phyloP scores from a whole-genome alignment of 2,329 filamentous ascomycete species.

The Paracorniculantispora psalliotae region DNA sequence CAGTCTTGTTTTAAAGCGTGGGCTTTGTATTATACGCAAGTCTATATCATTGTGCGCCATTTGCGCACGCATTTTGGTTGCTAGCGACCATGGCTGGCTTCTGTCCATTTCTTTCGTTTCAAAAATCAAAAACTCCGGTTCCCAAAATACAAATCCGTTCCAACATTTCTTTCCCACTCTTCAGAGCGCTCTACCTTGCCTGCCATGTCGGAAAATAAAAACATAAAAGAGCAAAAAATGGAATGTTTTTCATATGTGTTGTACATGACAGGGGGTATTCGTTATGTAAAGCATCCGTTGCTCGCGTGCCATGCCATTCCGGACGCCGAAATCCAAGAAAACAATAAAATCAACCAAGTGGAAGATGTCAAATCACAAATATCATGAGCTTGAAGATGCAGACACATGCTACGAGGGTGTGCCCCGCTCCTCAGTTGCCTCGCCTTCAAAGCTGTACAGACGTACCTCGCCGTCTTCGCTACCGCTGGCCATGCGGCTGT shows the following conservation, averaged over 20 bases:
- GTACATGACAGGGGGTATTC: constrained; percentile 9
- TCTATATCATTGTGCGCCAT: not conserved
- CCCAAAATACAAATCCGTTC: not conserved
- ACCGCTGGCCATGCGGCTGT: constrained; percentile 83
- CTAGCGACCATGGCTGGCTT: too few relatives aligned
- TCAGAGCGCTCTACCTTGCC: not conserved
- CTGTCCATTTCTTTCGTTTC: not conserved
- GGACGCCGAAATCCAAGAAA: not conserved
- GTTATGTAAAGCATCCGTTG: not conserved
- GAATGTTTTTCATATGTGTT: not conserved
- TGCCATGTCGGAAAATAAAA: not conserved
- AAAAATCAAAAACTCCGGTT: not conserved
- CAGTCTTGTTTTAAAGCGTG: not conserved
- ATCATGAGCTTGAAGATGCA: constrained; percentile 27
- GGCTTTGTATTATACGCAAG: not conserved
- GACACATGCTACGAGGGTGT: constrained; percentile 39
- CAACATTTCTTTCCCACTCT: not conserved
- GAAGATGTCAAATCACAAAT: not conserved
- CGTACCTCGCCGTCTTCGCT: constrained; percentile 91
- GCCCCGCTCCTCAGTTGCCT: constrained; percentile 44
- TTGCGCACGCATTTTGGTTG: not conserved
- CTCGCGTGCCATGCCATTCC: not conserved
- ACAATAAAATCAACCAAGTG: not conserved
- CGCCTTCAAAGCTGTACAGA: constrained; percentile 69
- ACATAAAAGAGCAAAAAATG: not conserved